Base-by-base conservation (phyloP, 805 yeast genomes). In the Priceomyces medius region DNA sequence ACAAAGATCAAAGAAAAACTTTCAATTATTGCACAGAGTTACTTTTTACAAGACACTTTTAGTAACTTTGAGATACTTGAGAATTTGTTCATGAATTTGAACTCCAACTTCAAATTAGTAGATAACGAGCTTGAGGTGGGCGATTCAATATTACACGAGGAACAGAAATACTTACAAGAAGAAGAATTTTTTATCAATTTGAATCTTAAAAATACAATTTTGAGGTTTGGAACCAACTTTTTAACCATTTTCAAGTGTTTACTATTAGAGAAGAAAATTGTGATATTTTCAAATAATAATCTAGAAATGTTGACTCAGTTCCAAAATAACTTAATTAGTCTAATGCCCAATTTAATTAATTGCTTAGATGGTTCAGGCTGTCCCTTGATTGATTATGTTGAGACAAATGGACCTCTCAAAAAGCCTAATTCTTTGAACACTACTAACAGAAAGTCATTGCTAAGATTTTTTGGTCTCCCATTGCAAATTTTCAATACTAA, bases 1-100 rank as follows among this genome's bases (percentile, higher is more conserved):
- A 84, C 86, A 10, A 95, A 89, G 46, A 79, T 93, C 43, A 85
- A 84, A 55, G 97, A 93, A 53, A 93, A 93, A 60, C 66, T 93
- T 47, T 84, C 95, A 35, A 88, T 93, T 19, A 87, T 91, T 21
- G 90, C 98, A 0, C 80, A 83, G 45, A 85, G 89, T 1, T 91
- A 82, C 61, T 93, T 93, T 56, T 72, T 80, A 37, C 99, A 93
- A 56, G 78, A 76, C 35, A 80, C 85, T 56, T 87, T 93, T 51
- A 71, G 73, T 20, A 95, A 93, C 61, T 76, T 76, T 45, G 69
- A 74, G 3, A 74, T 91, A 19, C 74, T 91, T 27, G 80, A 79
- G 38, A 76, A 83, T 14, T 68, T 91, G 28, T 88, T 79, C 56
- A 85, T 81, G 12, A 88, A 84, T 59, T 61, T 85, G 40, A 71